Base-by-base conservation (phyloP, 371 early-diverging fungal species). In the Apophysomyces ossiformis region DNA sequence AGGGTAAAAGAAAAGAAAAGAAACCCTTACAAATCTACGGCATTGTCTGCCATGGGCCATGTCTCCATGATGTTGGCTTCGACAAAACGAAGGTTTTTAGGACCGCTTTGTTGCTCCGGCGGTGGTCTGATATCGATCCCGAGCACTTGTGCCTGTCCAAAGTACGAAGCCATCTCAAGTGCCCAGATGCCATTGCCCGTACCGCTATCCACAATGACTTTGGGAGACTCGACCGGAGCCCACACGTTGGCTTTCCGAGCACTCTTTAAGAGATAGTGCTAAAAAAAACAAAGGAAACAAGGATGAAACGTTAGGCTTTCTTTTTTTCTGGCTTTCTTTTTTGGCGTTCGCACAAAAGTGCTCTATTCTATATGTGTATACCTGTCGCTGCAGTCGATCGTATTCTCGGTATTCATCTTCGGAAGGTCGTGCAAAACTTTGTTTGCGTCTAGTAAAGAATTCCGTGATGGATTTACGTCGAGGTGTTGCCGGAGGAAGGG, bases 141-240 rank as follows among this genome's bases (percentile, higher is more conserved):
- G 44, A 81, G 63, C 35, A 89, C 73, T 43, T 85, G 74, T 37
- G 79, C 69, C 7, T 76, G 63, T 1, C 77, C 74, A 50, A 74
- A 78, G 56, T 85, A 78, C 5, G 71, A 64, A 11, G 87, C 84
- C 84, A 87, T 85, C 70, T 89, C 89, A 7, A 87, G 62, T 3
- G 86, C 80, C 89, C 89, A 89, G 60, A 83, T 80, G 47, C 75
- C 75, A 67, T 81, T 79, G 58, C 84, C 86, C 41, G 80, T 81
- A 38, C 85, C 87, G 18, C 77, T 72, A 60, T 85, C 85, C 50
- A 87, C 71, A 66, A 87, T 79, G 41, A 78, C 73, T 61, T 77
- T 63, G 45, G 73, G 70, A 0, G 76, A 68, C 2, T 81, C 69
- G 13, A 82, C 63, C 5, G 75, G 68, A 16, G 76, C 75, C 75